These are phyloP conservation scores for Vaccinium myrtillus DNA, from an alignment of 148 eudicot genomes.

Conservation along the genomic window DNA sequence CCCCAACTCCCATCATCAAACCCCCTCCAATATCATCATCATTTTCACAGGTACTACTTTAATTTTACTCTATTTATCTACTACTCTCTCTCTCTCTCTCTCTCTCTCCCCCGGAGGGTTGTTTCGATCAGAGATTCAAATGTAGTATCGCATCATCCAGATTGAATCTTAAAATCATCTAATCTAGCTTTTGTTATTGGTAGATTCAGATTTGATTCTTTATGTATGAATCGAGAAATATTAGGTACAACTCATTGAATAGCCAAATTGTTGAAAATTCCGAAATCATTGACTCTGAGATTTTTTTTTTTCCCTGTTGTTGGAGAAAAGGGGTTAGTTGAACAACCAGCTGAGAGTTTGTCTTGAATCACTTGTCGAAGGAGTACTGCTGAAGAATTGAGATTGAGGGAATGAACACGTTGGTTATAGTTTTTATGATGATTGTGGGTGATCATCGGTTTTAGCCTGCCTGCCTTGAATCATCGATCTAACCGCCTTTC, in stretches of 20 bases:
- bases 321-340: neutral
- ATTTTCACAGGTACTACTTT: too few relatives aligned
- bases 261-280: neutral
- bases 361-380: neutral
- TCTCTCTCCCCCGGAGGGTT: neutral
- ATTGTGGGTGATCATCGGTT: neutral
- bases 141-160: too few relatives aligned
- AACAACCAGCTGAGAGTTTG: neutral
- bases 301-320: neutral
- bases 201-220: neutral
- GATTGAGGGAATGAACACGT: neutral
- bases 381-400: neutral
- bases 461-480: neutral
- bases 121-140: neutral
- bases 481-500: neutral
- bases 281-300: neutral
- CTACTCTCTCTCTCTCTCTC: neutral
- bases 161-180: slow-evolving; percentile 1
- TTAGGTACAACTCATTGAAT: neutral
- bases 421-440: neutral
- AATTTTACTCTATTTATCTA: too few relatives aligned
- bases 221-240: neutral
- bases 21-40: too few relatives aligned
- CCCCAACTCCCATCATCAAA: too few relatives aligned
- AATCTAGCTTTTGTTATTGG: neutral